phyloP scores from a whole-genome alignment of 140 eudicot genomes.

The Oenanthe javanica region DNA sequence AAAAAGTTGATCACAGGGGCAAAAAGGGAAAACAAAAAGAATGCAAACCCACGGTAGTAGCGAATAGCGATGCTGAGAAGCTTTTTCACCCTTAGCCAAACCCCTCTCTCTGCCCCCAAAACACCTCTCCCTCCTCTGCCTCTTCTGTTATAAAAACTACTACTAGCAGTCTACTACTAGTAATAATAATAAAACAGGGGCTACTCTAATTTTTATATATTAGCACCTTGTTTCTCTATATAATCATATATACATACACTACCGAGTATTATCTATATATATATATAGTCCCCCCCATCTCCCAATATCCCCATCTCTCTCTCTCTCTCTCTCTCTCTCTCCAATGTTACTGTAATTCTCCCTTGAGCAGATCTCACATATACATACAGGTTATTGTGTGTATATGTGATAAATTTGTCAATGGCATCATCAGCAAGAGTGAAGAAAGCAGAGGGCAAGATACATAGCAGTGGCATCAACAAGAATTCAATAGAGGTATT shows the following conservation, averaged over 20 bases:
- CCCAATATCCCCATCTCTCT: not conserved
- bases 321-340: not conserved
- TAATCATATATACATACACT: no score
- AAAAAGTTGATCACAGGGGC: not conserved
- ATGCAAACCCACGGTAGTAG: not conserved
- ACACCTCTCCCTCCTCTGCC: not conserved
- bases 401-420: not conserved
- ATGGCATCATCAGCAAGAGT: conserved; percentile 7
- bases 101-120: not conserved
- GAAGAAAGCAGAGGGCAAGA: not conserved
- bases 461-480: not conserved
- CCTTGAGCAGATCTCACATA: conserved; percentile 2
- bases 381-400: not conserved
- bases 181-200: not conserved
- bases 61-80: no score
- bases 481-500: conserved; percentile 9
- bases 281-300: no score
- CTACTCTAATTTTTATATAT: no score
- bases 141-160: not conserved
- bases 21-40: not conserved
- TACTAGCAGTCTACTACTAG: no score
- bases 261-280: no score
- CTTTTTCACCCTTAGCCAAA: no score
- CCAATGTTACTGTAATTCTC: not conserved
- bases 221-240: not conserved